Base-by-base conservation (phyloP, 2,329 filamentous ascomycete genomes). In the Neopestalotiopsis rosae region DNA sequence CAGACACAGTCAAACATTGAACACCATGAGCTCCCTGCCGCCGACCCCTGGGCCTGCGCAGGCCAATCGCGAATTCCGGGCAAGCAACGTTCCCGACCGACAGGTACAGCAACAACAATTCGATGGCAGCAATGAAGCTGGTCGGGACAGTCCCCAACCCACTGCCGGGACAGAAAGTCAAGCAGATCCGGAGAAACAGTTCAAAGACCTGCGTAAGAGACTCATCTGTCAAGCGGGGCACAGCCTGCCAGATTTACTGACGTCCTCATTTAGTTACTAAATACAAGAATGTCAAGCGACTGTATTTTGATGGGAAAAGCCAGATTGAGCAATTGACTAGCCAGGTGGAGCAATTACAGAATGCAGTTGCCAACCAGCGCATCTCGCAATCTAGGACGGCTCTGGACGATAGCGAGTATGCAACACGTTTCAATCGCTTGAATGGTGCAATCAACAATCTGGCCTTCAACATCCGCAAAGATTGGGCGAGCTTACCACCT, bases 281-380 rank as follows among this genome's bases (percentile, higher is more conserved):
- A 83, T 99, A 99, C 80, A 97, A 97, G 80, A 97, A 98, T 78
- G 95, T 99, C 69, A 99, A 99, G 84, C 91, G 94, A 68, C 93
- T 98, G 75, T 99, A 98, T 79, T 98, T 98, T 79, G 96, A 98
- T 72, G 94, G 95, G 77, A 96, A 97, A 78, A 88, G 91, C 17
- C 95, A 98, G 81, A 95, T 98, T 67, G 95, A 98, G 76, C 90
- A 92, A 75, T 92, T 97, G 75, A 92, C 91, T 73, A 87, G 90
- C 20, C 95, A 98, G 80, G 93, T 98, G 30, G 95, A 98, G 79
- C 92, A 96, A 75, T 87, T 99, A 20, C 96, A 99, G 79, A 98
- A 99, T 79, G 96, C 94, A n/a, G 89, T 99, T 66, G 96, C 96
- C 69, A 96, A 97, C 80, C 96, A 98, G 81, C 92, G 95, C 69